phyloP scores from a whole-genome alignment of 306 rosid species.

The Vigna radiata region DNA sequence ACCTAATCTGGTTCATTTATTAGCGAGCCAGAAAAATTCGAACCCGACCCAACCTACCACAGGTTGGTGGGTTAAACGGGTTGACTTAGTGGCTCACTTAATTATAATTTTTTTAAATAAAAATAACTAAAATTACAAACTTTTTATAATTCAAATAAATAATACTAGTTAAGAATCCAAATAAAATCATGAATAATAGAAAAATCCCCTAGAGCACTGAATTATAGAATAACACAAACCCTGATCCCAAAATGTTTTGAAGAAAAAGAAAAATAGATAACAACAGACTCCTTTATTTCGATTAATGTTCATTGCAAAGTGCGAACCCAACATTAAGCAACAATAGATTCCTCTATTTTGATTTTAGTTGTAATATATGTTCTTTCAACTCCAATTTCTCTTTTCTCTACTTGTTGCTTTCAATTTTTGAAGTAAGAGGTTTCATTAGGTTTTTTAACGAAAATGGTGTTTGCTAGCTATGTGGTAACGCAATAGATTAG shows the following conservation, averaged over 20 bases:
- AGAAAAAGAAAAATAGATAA: not conserved
- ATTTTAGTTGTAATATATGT: not conserved
- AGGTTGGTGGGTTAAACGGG: too few species aligned
- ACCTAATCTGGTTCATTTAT: too few species aligned
- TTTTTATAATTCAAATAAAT: too few species aligned
- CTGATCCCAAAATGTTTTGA: not conserved
- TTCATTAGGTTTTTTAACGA: slow-evolving; percentile 36
- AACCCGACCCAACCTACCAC: too few species aligned
- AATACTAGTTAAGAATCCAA: too few species aligned
- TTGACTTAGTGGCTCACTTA: too few species aligned
- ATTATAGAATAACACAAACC: not conserved
- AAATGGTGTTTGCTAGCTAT: not conserved
- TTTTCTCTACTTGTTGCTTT: not conserved
- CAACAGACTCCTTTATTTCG: not conserved
- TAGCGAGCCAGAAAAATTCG: too few species aligned
- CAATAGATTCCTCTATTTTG: not conserved
- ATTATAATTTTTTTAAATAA: too few species aligned
- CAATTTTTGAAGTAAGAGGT: not conserved
- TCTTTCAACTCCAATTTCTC: slow-evolving; percentile 23
- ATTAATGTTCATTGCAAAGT: not conserved
- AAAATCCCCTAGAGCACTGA: not conserved
- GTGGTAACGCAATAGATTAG: slow-evolving; percentile 32
- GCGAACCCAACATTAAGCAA: not conserved
- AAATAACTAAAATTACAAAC: too few species aligned
- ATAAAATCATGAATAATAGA: too few species aligned